phyloP scores from a whole-genome alignment of 2,329 filamentous ascomycete species.

The Xylaria sp. region DNA sequence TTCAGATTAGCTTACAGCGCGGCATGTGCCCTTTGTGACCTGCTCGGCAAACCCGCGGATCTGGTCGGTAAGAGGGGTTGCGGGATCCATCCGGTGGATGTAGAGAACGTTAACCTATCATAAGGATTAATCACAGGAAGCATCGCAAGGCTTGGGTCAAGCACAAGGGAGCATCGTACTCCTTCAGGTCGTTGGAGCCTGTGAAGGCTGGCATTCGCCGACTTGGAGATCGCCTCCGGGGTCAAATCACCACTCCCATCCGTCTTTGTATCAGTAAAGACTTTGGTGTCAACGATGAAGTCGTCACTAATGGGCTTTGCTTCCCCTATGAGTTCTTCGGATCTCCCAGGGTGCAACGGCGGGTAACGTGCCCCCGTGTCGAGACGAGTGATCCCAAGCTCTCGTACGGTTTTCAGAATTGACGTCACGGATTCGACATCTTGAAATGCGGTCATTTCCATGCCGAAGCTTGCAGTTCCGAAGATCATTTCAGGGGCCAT shows the following conservation, averaged over 20 bases:
- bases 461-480: conserved; percentile 45
- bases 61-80: conserved; percentile 51
- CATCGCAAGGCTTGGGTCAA: too few relatives aligned
- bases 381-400: conserved; percentile 39
- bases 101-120: conserved; percentile 51
- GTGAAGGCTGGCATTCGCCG: conserved; percentile 45
- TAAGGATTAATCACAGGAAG: neutral
- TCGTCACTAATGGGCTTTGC: conserved; percentile 36
- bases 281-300: conserved; percentile 52
- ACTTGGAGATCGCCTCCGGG: conserved; percentile 43
- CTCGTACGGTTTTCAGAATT: neutral
- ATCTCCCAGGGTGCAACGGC: conserved; percentile 45
- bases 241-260: conserved; percentile 48
- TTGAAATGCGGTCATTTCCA: conserved; percentile 45
- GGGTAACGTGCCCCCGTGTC: conserved; percentile 50
- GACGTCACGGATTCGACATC: conserved; percentile 33
- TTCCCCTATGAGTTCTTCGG: conserved; percentile 50
- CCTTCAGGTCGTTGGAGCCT: conserved; percentile 40
- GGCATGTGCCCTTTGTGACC: conserved; percentile 41
- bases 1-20: conserved; percentile 46
- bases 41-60: conserved; percentile 49
- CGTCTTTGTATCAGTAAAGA: conserved; percentile 44
- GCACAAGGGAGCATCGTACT: too few relatives aligned
- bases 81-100: conserved; percentile 50
- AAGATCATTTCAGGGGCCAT: conserved; percentile 47